Conservation (phyloP, 345 rosid species). For the Populus ilicifolia region DNA sequence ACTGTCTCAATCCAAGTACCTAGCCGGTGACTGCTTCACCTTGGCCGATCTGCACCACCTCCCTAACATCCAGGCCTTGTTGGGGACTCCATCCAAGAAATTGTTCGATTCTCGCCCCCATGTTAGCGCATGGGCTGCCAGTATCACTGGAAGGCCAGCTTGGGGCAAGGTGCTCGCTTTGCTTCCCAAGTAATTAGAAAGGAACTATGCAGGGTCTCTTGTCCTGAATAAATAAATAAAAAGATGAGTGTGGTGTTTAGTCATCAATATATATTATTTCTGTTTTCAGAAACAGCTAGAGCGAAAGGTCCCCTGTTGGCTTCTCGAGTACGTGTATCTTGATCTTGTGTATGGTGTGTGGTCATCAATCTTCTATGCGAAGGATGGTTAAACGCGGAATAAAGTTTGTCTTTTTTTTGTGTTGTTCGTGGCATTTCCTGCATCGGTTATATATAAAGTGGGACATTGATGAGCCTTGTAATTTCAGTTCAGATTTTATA, state of each 20-base stretch:
- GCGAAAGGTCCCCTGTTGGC: too few relatives aligned
- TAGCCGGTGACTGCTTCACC: conserved; percentile 41
- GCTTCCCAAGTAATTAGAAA: not conserved
- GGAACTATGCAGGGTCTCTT: not conserved
- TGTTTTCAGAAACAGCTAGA: too few relatives aligned
- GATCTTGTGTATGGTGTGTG: not conserved
- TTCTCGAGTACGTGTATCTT: too few relatives aligned
- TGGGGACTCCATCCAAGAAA: not conserved
- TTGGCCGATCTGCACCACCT: conserved; percentile 46
- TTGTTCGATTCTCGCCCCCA: not conserved
- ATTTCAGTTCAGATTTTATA: not conserved
- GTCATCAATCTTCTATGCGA: not conserved
- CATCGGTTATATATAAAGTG: too few relatives aligned
- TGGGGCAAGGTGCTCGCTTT: not conserved
- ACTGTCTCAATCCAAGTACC: conserved; percentile 25
- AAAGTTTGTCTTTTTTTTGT: not conserved
- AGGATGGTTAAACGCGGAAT: not conserved
- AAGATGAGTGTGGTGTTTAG: not conserved
- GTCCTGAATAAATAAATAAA: not conserved
- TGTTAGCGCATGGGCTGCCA: not conserved
- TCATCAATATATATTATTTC: not conserved
- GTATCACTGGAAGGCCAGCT: not conserved
- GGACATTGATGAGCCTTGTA: not conserved
- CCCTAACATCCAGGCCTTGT: not conserved
- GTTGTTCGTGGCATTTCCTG: not conserved